A percentile compares a stretch with the other conserved stretches of the same genome.
Conservation (phyloP, 495 filamentous ascomycete species). For the Clavariopsis aquatica region DNA sequence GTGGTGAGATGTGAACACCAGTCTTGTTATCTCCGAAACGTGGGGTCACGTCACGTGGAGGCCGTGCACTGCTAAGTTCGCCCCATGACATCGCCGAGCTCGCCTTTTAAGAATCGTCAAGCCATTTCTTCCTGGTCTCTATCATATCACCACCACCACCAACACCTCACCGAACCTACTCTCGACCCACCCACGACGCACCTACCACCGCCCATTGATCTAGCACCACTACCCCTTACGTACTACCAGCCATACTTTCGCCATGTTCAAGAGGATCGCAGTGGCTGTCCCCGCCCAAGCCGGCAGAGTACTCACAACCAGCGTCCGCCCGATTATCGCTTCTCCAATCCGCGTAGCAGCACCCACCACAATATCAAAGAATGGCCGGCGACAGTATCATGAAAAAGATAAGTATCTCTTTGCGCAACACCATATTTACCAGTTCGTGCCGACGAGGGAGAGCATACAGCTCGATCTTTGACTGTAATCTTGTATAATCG, state of each 20-base stretch:
- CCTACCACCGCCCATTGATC: constrained; percentile 19
- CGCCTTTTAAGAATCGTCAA: constrained; percentile 25
- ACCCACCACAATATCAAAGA: constrained; percentile 23
- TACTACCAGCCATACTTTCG: constrained; percentile 7
- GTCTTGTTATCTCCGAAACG: constrained; percentile 26
- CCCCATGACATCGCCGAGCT: constrained; percentile 37
- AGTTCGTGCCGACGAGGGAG: background rate
- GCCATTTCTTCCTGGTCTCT: constrained; percentile 25
- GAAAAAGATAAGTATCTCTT: constrained; percentile 60
- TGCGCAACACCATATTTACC: constrained; percentile 8
- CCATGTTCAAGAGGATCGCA: constrained; percentile 38
- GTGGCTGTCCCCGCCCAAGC: constrained; percentile 29
- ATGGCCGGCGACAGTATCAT: constrained; percentile 55
- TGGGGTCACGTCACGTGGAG: constrained; percentile 25
- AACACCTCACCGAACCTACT: constrained; percentile 2
- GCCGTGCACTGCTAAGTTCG: constrained; percentile 27
- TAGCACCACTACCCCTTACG: background rate
- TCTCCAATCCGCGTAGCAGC: constrained; percentile 35
- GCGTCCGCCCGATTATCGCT: constrained; percentile 31
- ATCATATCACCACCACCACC: constrained; percentile 21
- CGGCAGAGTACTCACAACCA: constrained; percentile 31
- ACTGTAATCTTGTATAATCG: background rate
- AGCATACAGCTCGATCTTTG: background rate
- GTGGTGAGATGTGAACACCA: background rate
- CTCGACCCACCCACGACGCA: constrained; percentile 6